Conservation (phyloP, 2,329 filamentous ascomycete genomes). For the Colletotrichum australisinense region DNA sequence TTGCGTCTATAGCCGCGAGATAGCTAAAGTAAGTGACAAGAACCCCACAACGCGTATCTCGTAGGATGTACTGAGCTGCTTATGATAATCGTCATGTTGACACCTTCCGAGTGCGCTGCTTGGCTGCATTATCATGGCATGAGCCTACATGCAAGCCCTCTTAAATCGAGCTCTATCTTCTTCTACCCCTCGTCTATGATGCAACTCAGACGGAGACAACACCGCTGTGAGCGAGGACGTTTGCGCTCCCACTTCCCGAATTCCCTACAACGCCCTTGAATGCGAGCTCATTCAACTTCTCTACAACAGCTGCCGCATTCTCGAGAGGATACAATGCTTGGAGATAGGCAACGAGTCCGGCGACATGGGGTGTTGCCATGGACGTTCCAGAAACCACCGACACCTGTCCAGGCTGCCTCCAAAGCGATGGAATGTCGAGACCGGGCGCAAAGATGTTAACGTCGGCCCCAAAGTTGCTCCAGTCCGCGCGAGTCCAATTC, state of each 20-base stretch:
- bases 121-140: background rate
- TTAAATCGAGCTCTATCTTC: background rate
- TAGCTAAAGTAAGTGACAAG: background rate
- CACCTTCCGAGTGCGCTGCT: background rate
- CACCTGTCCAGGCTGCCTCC: slow-evolving; percentile 41
- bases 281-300: background rate
- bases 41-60: too few relatives aligned
- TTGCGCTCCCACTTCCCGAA: background rate
- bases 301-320: background rate
- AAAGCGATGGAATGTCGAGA: slow-evolving; percentile 56
- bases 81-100: background rate
- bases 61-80: background rate
- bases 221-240: background rate
- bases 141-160: background rate
- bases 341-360: slow-evolving; percentile 38
- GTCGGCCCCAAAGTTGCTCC: slow-evolving; percentile 43
- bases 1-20: background rate
- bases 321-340: slow-evolving; percentile 17
- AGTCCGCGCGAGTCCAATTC: slow-evolving; percentile 61
- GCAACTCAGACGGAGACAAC: background rate
- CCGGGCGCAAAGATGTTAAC: slow-evolving; percentile 65
- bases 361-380: slow-evolving; percentile 38
- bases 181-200: background rate
- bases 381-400: slow-evolving; percentile 33
- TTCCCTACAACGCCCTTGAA: background rate